Conservation (phyloP, 306 rosid species). For the Psophocarpus tetragonolobus region DNA sequence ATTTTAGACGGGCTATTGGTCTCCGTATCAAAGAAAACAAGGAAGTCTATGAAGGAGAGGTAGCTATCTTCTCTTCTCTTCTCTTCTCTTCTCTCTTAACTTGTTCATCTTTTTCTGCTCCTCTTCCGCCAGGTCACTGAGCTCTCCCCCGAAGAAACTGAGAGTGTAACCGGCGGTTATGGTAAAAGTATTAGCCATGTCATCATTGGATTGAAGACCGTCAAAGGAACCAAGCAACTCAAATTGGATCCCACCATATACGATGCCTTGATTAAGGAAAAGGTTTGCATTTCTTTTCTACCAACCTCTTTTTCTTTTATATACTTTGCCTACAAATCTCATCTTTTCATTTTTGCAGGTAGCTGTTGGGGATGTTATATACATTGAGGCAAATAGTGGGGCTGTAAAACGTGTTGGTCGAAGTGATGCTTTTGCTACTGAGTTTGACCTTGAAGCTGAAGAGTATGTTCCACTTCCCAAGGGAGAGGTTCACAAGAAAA, state of each 20-base stretch:
- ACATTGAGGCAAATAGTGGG: slow-evolving; percentile 94
- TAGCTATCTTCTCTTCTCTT: slow-evolving; percentile 22
- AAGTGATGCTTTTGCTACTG: slow-evolving; percentile 97
- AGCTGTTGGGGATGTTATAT: slow-evolving; percentile 96
- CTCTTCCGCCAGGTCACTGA: slow-evolving; percentile 69
- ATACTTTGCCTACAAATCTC: slow-evolving; percentile 3
- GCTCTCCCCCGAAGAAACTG: slow-evolving; percentile 94
- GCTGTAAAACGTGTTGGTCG: slow-evolving; percentile 97
- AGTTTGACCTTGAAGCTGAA: slow-evolving; percentile 98
- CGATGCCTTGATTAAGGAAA: slow-evolving; percentile 92
- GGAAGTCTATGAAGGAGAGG: slow-evolving; percentile 99
- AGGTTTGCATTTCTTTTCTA: slow-evolving; percentile 42
- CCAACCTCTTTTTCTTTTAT: slow-evolving; percentile 4
- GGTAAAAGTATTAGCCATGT: slow-evolving; percentile 99
- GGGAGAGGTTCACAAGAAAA: slow-evolving; percentile 98
- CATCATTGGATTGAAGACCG: slow-evolving; percentile 89
- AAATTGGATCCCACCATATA: slow-evolving; percentile 97
- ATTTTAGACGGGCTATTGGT: slow-evolving; percentile 89
- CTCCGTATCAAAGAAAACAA: slow-evolving; percentile 93
- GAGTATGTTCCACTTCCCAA: slow-evolving; percentile 98
- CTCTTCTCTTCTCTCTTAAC: no score
- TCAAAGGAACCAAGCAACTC: slow-evolving; percentile 94
- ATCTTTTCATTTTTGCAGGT: slow-evolving; percentile 51
- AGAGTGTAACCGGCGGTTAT: slow-evolving; percentile 90
- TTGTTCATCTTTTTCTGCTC: slow-evolving; percentile 16